Evolutionary conservation across 441 rosid genomes (phyloP), one percentile per base, ranked within the genome.

Genomic region (Metrosideros polymorpha): DNA sequence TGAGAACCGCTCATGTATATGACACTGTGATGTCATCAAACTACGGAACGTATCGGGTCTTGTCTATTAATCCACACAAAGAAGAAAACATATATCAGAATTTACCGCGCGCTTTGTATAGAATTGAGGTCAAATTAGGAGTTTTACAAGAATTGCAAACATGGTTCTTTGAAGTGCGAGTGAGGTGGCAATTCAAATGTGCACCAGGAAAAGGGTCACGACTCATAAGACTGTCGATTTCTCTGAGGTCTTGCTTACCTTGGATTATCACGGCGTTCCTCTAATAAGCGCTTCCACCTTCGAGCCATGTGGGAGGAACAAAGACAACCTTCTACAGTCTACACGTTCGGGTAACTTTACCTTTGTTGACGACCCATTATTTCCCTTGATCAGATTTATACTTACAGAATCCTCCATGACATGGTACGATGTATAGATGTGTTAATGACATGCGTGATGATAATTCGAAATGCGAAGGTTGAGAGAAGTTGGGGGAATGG

Each of bases 331-430:
- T 95, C 89, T 88, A 91, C 86, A 93, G 87, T 84, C 89, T 95
- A 84, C 95, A 93, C 86, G 84, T 95, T 84, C 91, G 91, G 94
- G 91, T 91, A 19, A n/a, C n/a, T n/a, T n/a, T n/a, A n/a, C n/a
- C n/a, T n/a, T n/a, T n/a, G n/a, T n/a, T n/a, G n/a, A 18, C 3
- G 42, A 24, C 27, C 43, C 43, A 4, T 63, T 18, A 32, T 30
- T 17, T 52, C 3, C 5, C 30, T 83, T 7, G 25, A 53, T 52
- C 53, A 29, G 3, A 50, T 19, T 17, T 32, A 32, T 7, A 63
- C 76, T 63, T 32, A 63, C 13, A 17, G 43, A 32, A 63, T 29
- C 30, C 75, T 59, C 45, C 45, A 66, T 2, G 77, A 66, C 45
- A 66, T 66, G 45, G 45, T 66, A 66, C 9, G 19, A 39, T 27